Conservation (phyloP, 495 filamentous ascomycete genomes). For the Trichoderma orchidacearum region DNA sequence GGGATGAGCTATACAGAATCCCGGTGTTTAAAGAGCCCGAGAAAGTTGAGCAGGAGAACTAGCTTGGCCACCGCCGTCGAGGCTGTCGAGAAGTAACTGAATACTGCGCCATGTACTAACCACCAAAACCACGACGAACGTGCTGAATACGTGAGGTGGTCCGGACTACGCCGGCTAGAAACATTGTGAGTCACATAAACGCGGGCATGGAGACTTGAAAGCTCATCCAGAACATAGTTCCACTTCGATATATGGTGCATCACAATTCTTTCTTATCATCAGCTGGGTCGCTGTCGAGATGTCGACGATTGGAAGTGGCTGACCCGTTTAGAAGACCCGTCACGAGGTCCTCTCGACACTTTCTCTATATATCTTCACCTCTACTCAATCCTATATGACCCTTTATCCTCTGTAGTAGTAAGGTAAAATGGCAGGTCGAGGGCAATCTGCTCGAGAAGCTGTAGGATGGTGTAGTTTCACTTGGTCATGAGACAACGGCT, state of each 20-base stretch:
- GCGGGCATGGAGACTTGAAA: too few relatives aligned
- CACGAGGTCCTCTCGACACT: too few relatives aligned
- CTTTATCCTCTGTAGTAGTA: too few relatives aligned
- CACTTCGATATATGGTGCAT: not conserved
- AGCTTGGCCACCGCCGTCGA: not conserved
- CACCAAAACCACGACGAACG: not conserved
- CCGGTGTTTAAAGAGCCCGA: not conserved
- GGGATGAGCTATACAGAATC: not conserved
- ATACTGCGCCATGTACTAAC: not conserved
- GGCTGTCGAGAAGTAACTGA: not conserved
- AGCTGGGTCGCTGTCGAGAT: not conserved
- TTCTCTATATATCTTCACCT: too few relatives aligned
- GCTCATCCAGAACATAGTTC: too few relatives aligned
- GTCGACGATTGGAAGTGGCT: slow-evolving; percentile 2
- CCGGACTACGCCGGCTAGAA: not conserved
- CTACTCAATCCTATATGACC: too few relatives aligned
- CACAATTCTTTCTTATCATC: not conserved
- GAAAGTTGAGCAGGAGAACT: not conserved
- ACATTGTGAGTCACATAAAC: not conserved
- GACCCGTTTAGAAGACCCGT: not conserved
- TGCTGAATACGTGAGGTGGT: not conserved
- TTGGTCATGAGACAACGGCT: too few relatives aligned
- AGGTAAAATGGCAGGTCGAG: too few relatives aligned
- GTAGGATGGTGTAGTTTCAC: too few relatives aligned
- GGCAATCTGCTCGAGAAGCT: too few relatives aligned